Evolutionary conservation across 495 filamentous ascomycete species (phyloP), one percentile per base, ranked within the genome.

Genomic region (Penicillium steckii): DNA sequence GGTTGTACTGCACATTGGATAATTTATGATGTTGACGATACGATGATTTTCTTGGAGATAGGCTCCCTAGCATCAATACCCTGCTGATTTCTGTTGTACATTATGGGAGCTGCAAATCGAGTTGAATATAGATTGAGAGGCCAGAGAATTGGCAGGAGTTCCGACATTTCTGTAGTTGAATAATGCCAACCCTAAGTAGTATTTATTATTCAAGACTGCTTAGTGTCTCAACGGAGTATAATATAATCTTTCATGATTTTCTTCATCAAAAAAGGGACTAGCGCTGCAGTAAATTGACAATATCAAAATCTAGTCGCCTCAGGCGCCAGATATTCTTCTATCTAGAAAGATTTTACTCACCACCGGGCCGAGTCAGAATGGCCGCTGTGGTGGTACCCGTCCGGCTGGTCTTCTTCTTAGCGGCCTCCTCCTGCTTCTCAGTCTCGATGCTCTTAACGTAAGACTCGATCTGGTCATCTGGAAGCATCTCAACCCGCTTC

Each of bases 381-480:
- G 90, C 84, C 3, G 89, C 84, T 55, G 80, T 88, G 41, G 88
- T 89, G 48, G 86, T 87, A 37, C 89, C 89, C 54, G 81, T 83
- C 48, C 88, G 83, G 43, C 88, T 85, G 18, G 84, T 89, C 83
- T 96, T 95, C 86, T 97, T 97, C 81, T 89, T 93, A 26, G 88
- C 89, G 9, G 92, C 93, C 76, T 97, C 94, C 75, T 96, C 94
- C 67, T 96, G 91, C 82, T 98, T 98, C 83, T 97, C 94, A 55
- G 89, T 86, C 79, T 98, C 95, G 61, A 98, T 97, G 76, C 80
- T 93, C 85, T 97, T 97, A 57, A 98, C 94, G 64, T 95, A 96
- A 44, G 80, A 78, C 76, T 98, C 94, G 57, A 98, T 97, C 52
- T 94, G 90, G 72, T 97, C 95, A 41, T 92, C 85, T 8, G 90